Evolutionary conservation across 192 early-diverging fungal genomes (phyloP), one percentile per base, ranked within the genome.

Genomic region (Coemansia erecta): DNA sequence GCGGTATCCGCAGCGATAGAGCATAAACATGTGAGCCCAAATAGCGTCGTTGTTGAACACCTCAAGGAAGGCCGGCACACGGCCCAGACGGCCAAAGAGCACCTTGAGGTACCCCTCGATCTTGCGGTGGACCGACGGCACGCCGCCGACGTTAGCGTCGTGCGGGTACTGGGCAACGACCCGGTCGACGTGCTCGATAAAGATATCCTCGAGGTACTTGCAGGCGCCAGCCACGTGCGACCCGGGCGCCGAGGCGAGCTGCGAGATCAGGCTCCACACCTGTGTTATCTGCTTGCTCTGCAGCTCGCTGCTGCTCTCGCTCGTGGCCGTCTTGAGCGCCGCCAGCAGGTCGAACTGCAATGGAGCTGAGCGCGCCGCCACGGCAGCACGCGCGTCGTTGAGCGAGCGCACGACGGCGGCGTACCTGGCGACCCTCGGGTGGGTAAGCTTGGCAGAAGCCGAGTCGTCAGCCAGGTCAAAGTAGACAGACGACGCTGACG

Each of bases 11-110:
- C 82, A 83, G 33, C 97, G 86, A 22, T 95, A 82, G 4, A 97
- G 73, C 60, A 84, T 85, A 64, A 80, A 99, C 42, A 98, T 78
- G 60, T 92, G 87, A 0, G 90, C 91, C 95, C 97, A 98, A 31
- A 92, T 81, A 0, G 95, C 85, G 46, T 83, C 63, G 39, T 80
- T 79, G 53, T 87, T 69, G 42, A 73, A 79, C 12, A 66, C 63
- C 63, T 79, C 70, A 1, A 79, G 53, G 61, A 28, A 80, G 58
- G 55, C 56, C 21, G 63, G 64, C 48, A 67, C 68, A 60, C 82
- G 82, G 39, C 66, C 81, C 23, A 87, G 73, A 37, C 83, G 82
- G 21, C 72, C 69, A 61, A 89, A 92, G 45, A 81, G 84, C 39
- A 94, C 58, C 18, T 87, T 78, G 45, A 98, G 64, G 57, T 81